Evolutionary conservation across 106 monocot species (phyloP).

Genomic region (Vanilla planifolia): DNA sequence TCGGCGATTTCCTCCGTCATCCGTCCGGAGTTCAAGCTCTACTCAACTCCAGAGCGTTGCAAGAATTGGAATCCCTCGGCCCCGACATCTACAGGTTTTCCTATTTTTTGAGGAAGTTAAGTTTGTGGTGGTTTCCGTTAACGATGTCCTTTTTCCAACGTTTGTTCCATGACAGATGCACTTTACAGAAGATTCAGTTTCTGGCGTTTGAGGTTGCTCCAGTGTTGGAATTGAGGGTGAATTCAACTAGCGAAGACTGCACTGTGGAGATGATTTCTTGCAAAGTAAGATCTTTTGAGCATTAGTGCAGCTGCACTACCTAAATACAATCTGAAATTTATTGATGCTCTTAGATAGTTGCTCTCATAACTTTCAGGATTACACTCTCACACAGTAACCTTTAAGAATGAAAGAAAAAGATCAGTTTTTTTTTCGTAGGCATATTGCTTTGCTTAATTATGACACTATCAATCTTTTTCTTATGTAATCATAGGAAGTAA

Average conservation of each 20-base stretch:
- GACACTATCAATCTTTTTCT: too few species aligned
- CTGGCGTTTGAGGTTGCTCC: conserved; percentile 62
- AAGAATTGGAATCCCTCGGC: conserved; percentile 33
- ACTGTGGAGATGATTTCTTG: conserved; percentile 85
- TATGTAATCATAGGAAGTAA: too few species aligned
- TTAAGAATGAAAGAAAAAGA: too few species aligned
- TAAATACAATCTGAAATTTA: too few species aligned
- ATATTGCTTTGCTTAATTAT: too few species aligned
- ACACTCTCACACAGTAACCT: too few species aligned
- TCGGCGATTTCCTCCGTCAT: conserved; percentile 58
- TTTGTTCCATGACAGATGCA: conserved; percentile 43
- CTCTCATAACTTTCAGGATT: too few species aligned
- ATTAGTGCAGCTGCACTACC: too few species aligned
- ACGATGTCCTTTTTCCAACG: neutral
- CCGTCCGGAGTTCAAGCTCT: conserved; percentile 62
- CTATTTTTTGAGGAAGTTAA: neutral
- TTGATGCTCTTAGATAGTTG: too few species aligned
- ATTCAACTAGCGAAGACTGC: conserved; percentile 47
- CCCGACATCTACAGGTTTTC: conserved; percentile 56
- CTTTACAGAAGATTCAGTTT: conserved; percentile 47
- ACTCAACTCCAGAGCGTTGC: conserved; percentile 56
- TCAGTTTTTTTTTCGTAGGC: too few species aligned
- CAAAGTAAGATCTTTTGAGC: conserved; percentile 42
- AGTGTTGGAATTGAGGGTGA: conserved; percentile 57
- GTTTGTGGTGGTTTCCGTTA: neutral